Evolutionary conservation across 495 filamentous ascomycete species (phyloP).

Genomic region (Ascobolus immersus): DNA sequence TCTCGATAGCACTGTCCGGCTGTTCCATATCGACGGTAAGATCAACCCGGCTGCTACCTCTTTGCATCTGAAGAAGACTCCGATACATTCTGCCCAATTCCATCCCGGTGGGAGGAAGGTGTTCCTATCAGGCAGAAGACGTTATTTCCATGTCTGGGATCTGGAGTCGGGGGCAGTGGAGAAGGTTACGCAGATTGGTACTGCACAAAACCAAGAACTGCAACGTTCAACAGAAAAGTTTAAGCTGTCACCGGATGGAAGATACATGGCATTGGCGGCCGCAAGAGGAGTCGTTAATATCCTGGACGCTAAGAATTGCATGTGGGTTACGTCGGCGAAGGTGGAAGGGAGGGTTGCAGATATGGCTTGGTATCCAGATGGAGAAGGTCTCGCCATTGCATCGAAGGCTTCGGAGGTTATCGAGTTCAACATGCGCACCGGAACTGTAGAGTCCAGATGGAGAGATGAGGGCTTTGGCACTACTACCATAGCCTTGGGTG

Average conservation of each 20-base stretch:
- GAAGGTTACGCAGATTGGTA: constrained; percentile 51
- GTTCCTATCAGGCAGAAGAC: constrained; percentile 60
- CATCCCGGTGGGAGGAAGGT: constrained; percentile 37
- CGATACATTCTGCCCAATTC: constrained; percentile 58
- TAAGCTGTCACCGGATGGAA: constrained; percentile 60
- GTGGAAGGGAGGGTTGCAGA: constrained; percentile 64
- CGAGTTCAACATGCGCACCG: constrained; percentile 51
- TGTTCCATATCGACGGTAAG: constrained; percentile 64
- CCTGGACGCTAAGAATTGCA: constrained; percentile 49
- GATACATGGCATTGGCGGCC: constrained; percentile 57
- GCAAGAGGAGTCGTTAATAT: constrained; percentile 70
- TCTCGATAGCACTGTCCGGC: constrained; percentile 52
- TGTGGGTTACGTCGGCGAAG: constrained; percentile 68
- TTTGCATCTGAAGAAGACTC: constrained; percentile 57
- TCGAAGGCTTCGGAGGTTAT: constrained; percentile 76
- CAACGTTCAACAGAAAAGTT: constrained; percentile 80
- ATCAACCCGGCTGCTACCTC: constrained; percentile 74
- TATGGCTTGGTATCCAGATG: constrained; percentile 70
- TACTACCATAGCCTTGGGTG: constrained; percentile 47
- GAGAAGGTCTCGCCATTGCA: constrained; percentile 46
- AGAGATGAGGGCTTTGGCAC: constrained; percentile 73
- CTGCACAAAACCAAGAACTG: constrained; percentile 40
- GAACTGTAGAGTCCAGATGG: constrained; percentile 54
- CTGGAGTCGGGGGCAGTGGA: constrained; percentile 53
- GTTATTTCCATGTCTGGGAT: constrained; percentile 90